These are phyloP conservation scores for Arthroderma sp. DNA, from an alignment of 2,329 filamentous ascomycete genomes.

Conservation along the genomic window DNA sequence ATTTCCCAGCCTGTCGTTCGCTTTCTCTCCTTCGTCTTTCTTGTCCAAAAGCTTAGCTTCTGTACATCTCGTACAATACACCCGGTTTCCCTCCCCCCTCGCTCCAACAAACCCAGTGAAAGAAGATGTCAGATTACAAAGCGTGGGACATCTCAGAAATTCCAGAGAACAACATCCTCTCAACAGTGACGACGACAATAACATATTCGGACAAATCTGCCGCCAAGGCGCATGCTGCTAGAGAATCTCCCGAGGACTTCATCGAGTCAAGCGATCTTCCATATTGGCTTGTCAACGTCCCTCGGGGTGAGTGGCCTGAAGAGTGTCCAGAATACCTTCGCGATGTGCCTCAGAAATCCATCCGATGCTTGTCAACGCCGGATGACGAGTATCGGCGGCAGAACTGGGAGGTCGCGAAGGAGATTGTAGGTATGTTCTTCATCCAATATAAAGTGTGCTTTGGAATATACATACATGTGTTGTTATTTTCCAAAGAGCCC, in stretches of 20 bases:
- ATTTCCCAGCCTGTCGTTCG: too few species aligned
- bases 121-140: background rate
- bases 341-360: conserved; percentile 54
- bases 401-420: conserved; percentile 56
- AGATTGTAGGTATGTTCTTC: conserved; percentile 40
- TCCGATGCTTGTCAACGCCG: conserved; percentile 53
- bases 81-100: background rate
- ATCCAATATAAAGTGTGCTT: too few species aligned
- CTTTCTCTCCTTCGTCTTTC: too few species aligned
- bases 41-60: too few species aligned
- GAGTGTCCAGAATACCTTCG: conserved; percentile 61
- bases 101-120: background rate
- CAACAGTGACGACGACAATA: background rate
- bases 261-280: conserved; percentile 28
- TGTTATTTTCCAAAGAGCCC: too few species aligned
- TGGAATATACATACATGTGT: too few species aligned
- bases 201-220: background rate
- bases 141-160: background rate
- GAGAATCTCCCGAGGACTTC: too few species aligned
- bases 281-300: conserved; percentile 77
- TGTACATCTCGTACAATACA: too few species aligned
- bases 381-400: conserved; percentile 52
- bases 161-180: background rate
- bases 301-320: conserved; percentile 44
- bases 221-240: too few species aligned